These are phyloP conservation scores for Exophiala sp. DNA, from an alignment of 2,329 filamentous ascomycete species.

Conservation along the genomic window DNA sequence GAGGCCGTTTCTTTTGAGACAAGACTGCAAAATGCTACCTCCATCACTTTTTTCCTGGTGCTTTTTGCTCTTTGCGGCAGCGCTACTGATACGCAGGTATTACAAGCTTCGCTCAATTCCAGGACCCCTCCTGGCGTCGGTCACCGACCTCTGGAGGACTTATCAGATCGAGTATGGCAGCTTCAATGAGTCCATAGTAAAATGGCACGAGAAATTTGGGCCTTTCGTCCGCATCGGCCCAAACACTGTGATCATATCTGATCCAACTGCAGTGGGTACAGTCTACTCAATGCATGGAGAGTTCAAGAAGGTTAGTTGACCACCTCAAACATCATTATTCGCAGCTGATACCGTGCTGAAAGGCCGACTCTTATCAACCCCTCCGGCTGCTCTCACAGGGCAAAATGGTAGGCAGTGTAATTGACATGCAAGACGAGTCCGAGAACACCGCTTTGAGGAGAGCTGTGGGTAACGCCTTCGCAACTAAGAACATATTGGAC, in stretches of 20 bases:
- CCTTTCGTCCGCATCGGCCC: conserved; percentile 17
- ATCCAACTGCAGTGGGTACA: conserved; percentile 11
- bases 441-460: conserved; percentile 9
- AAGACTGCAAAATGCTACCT: background rate
- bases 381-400: conserved; percentile 17
- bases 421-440: conserved; percentile 19
- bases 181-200: conserved; percentile 23
- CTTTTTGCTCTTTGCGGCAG: background rate
- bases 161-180: conserved; percentile 3
- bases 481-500: conserved; percentile 10
- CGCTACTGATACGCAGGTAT: background rate
- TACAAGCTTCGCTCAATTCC: conserved; percentile 39
- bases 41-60: background rate
- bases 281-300: conserved; percentile 12
- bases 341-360: background rate
- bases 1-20: too few relatives aligned
- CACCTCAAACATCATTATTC: background rate
- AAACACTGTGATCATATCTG: conserved; percentile 11
- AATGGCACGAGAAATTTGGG: conserved; percentile 15
- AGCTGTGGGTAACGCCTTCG: conserved; percentile 14
- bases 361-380: conserved; percentile 29
- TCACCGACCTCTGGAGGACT: conserved; percentile 71
- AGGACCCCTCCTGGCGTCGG: conserved; percentile 64
- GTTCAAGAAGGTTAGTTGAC: conserved; percentile 5
- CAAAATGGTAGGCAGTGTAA: conserved; percentile 6